Evolutionary conservation across 2,329 filamentous ascomycete genomes (phyloP), one percentile per base, ranked within the genome.

Genomic region (Cryoendolithus antarcticus): DNA sequence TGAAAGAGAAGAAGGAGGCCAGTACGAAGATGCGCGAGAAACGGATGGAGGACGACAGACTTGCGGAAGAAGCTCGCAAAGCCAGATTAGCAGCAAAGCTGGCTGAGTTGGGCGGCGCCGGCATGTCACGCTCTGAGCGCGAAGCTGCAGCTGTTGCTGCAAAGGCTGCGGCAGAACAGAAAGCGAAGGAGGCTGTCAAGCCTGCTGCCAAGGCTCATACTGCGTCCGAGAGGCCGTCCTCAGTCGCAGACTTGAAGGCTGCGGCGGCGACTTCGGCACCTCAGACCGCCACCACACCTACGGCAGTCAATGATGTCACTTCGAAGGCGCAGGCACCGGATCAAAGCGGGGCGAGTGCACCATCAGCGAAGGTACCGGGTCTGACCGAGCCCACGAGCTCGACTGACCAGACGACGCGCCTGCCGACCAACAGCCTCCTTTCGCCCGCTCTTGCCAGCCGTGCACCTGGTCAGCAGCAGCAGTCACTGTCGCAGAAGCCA

Each of bases 1-100:
- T 49, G 62, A 59, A 47, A 19, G 64, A 65, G 41, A 67, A 62
- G 51, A 56, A 59, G 10, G 53, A 57, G 39, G 15, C 33, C 30
- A 34, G 32, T 12, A 5, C 15, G 15, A 19, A 19, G 15, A 19
- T 19, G 15, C 48, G 44, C 27, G 52, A 53, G 46, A 48, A 52
- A 12, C 48, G 52, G 7, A 37, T 49, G 29, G 53, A 57, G 40
- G 50, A 57, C 37, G 55, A 58, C 31, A 46, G 48, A 34, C 44
- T 42, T 11, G 44, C 47, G 38, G 52, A 52, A 37, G 44, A 43
- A 9, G 55, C 48, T 37, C 55, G 48, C 40, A 46, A 55, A 34
- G 53, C 57, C 44, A 44, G 55, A 21, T 42, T 58, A 21, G 51
- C 50, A 38, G 54, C 55, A 9, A 54, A 53, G 35, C 46, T 58